These are phyloP conservation scores for Fusarium proliferatum DNA, from an alignment of 2,329 filamentous ascomycete genomes.

Conservation along the genomic window DNA sequence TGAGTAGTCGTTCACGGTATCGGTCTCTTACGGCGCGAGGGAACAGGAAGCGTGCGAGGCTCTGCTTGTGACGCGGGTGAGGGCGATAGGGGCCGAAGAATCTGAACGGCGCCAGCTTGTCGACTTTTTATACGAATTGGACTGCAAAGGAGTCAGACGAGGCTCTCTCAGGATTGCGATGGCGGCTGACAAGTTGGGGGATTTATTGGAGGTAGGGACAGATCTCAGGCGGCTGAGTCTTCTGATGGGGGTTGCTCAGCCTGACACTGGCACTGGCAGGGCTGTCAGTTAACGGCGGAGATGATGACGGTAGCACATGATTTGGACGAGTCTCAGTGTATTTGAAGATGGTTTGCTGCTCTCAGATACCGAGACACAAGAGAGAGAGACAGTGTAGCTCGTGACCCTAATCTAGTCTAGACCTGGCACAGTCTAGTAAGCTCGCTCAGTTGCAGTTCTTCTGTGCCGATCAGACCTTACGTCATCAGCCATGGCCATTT, in stretches of 20 bases:
- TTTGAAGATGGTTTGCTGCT: constrained; percentile 10
- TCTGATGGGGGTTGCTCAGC: constrained; percentile 44
- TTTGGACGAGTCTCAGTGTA: constrained; percentile 27
- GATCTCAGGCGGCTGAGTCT: constrained; percentile 46
- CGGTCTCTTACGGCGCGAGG: constrained; percentile 70
- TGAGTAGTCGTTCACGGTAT: constrained; percentile 73
- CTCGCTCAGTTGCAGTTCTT: constrained; percentile 7
- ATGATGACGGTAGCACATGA: constrained; percentile 43
- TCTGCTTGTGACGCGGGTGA: constrained; percentile 57
- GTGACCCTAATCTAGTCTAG: constrained; percentile 31
- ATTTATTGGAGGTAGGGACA: background rate
- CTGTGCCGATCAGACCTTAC: constrained; percentile 37
- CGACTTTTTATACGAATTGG: constrained; percentile 3
- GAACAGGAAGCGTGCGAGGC: constrained; percentile 74
- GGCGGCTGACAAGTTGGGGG: constrained; percentile 21
- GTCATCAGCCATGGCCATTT: constrained; percentile 35
- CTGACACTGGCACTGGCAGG: constrained; percentile 38
- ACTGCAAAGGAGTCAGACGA: constrained; percentile 18
- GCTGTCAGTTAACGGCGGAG: constrained; percentile 27
- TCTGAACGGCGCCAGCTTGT: constrained; percentile 59
- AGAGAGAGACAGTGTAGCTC: constrained; percentile 25
- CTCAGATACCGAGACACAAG: constrained; percentile 23
- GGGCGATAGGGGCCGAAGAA: constrained; percentile 52
- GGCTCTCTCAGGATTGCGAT: constrained; percentile 19
- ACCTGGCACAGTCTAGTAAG: background rate